Evolutionary conservation across 2,329 filamentous ascomycete genomes (phyloP), one percentile per base, ranked within the genome.

Genomic region (Scedosporium apiospermum): DNA sequence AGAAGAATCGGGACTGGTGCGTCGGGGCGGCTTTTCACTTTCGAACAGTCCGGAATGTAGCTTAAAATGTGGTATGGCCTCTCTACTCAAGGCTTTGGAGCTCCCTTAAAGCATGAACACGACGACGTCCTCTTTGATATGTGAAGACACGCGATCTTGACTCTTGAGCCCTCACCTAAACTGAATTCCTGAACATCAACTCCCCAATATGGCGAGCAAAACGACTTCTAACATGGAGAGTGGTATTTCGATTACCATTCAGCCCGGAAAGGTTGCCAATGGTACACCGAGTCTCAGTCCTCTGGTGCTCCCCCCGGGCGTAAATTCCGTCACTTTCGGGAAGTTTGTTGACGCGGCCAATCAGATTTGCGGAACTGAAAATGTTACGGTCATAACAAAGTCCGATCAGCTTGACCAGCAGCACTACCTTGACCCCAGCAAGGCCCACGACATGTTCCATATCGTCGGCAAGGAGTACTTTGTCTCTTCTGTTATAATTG

Each of bases 391-490:
- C 6, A 60, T 67, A 1, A 23, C 14, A 9, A 53, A 58, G 12
- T 65, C 60, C 12, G 62, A 64, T 46, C 23, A 63, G 12, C 63
- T 67, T 7, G 61, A 65, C 41, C 65, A 66, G 55, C 63, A 66
- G 58, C 60, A 61, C 18, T 67, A 66, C 61, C 64, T 64, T 4
- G 63, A 68, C 49, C 66, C 67, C 55, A 66, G 63, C 57, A 65
- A 72, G 58, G 68, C 68, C 1, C 75, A 77, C 64, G 74, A 77
- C 60, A 72, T 73, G 67, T 71, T 72, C 65, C 67, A 75, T 62
- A 65, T 81, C 30, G 65, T 76, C 41, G 74, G 76, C 18, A 72
- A 77, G 63, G 74, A 77, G 5, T 74, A 77, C 59, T 75, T 81
- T 61, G 70, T 80, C 44, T 71, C 71, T 61, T 77, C 74, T 9